Conservation (phyloP, 805 yeast species). For the Kodamaea restingae region DNA sequence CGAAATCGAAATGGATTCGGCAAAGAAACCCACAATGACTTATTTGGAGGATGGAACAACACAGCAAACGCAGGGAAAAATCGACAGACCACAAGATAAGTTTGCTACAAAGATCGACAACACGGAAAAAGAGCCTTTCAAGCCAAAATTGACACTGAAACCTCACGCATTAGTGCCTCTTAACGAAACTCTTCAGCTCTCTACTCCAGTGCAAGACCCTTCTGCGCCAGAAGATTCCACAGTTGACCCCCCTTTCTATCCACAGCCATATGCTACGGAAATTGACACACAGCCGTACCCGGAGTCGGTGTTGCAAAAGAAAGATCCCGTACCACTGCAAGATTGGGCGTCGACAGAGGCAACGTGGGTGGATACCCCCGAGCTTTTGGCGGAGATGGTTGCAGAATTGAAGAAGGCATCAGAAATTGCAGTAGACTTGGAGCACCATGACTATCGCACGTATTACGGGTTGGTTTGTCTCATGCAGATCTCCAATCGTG, state of each 20-base stretch:
- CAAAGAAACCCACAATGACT: slow-evolving; percentile 26
- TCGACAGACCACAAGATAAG: slow-evolving; percentile 64
- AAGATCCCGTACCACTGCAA: slow-evolving; percentile 46
- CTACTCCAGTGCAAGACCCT: slow-evolving; percentile 21
- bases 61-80: slow-evolving; percentile 11
- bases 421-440: slow-evolving; percentile 90
- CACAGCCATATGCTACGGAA: slow-evolving; percentile 79
- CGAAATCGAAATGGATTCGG: slow-evolving; percentile 61
- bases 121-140: slow-evolving; percentile 66
- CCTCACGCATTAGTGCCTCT: slow-evolving; percentile 64
- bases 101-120: slow-evolving; percentile 65
- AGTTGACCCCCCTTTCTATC: slow-evolving; percentile 52
- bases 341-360: slow-evolving; percentile 67
- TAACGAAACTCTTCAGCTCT: slow-evolving; percentile 39
- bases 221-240: slow-evolving; percentile 10
- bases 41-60: slow-evolving; percentile 47
- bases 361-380: slow-evolving; percentile 65
- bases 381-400: slow-evolving; percentile 51
- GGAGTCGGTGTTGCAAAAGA: slow-evolving; percentile 37
- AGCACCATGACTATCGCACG: slow-evolving; percentile 90
- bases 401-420: slow-evolving; percentile 43
- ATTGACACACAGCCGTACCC: slow-evolving; percentile 71
- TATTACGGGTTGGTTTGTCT: slow-evolving; percentile 87
- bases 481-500: slow-evolving; percentile 85
- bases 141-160: slow-evolving; percentile 65